A percentile compares a stretch with the other conserved stretches of the same genome.
These are phyloP conservation scores for Yamadazyma dushanensis DNA, from an alignment of 1,139 yeast species.

Conservation along the genomic window DNA sequence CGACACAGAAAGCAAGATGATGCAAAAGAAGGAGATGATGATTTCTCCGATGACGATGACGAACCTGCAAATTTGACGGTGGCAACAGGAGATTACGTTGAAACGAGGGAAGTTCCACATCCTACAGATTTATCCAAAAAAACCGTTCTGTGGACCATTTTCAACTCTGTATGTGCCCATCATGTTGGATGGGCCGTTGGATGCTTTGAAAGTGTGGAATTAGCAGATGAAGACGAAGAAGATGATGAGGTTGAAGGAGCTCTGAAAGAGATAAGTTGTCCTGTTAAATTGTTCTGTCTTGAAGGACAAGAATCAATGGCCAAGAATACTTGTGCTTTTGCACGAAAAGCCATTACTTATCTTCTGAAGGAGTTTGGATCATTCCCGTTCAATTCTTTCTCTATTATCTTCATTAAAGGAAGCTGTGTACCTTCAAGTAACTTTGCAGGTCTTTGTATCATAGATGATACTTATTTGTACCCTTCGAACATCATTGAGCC, in stretches of 20 bases:
- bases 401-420: slow-evolving; percentile 73
- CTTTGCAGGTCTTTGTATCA: slow-evolving; percentile 77
- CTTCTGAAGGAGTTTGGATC: slow-evolving; percentile 90
- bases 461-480: slow-evolving; percentile 67
- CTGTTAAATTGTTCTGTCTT: slow-evolving; percentile 57
- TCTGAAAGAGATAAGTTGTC: slow-evolving; percentile 36
- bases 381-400: slow-evolving; percentile 83
- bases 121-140: slow-evolving; percentile 68
- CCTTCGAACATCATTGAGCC: slow-evolving; percentile 82
- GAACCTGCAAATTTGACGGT: slow-evolving; percentile 62
- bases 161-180: slow-evolving; percentile 88
- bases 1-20: slow-evolving; percentile 18
- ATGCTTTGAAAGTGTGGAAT: slow-evolving; percentile 64
- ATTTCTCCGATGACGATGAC: slow-evolving; percentile 45
- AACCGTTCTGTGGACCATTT: slow-evolving; percentile 74
- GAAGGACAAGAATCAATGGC: slow-evolving; percentile 62
- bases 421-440: slow-evolving; percentile 47
- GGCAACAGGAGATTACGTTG: slow-evolving; percentile 70
- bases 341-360: slow-evolving; percentile 77
- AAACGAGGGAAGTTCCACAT: slow-evolving; percentile 49
- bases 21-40: slow-evolving; percentile 19
- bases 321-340: slow-evolving; percentile 71
- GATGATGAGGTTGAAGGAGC: slow-evolving; percentile 31
- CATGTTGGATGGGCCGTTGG: slow-evolving; percentile 98
- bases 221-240: slow-evolving; percentile 46